Evolutionary conservation across 768 basidiomycete species (phyloP), one percentile per base, ranked within the genome.

Genomic region (Artomyces pyxidatus): DNA sequence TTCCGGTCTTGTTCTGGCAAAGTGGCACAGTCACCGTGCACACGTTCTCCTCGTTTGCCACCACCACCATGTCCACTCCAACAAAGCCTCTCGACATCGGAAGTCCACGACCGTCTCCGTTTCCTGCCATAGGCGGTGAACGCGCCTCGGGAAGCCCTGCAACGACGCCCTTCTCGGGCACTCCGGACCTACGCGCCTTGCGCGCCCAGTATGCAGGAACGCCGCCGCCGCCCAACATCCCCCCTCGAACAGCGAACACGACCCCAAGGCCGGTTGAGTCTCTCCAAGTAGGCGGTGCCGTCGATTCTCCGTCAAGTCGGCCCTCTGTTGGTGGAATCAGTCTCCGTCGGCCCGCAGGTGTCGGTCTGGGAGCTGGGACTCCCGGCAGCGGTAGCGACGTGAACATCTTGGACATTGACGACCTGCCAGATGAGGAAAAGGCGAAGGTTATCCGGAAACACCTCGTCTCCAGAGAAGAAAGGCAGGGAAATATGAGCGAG

Each of bases 391-490:
- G 67, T 60, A 12, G 62, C 62, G 49, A 66, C 55, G 48, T 59
- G 27, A 55, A 47, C 66, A 47, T 16, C 72, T 74, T 52, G 58
- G 55, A 54, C 27, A 12, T 85, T 12, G 83, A 86, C 19, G 78
- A 74, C 22, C 67, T 91, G 23, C 74, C 86, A 0, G 84, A 85
- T 19, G 88, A 89, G 54, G 88, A 93, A 61, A 96, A 91, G 68
- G 83, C 83, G 3, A 80, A 77, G 58, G 78, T 96, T 1, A 66
- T 97, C 16, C 71, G 85, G 42, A 76, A 81, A 48, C 92, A 96
- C 66, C 73, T 97, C 16, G 83, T 93, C 10, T 76, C 81, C 7
- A 80, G 78, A 25, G 80, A 85, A 39, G 84, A 89, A 53, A 72
- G 84, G 11, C 61, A 60, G 37, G 58, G 54, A n/a, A 58, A 14